Evolutionary conservation across 2,329 filamentous ascomycete genomes (phyloP).

Genomic region (Monilinia polystroma): DNA sequence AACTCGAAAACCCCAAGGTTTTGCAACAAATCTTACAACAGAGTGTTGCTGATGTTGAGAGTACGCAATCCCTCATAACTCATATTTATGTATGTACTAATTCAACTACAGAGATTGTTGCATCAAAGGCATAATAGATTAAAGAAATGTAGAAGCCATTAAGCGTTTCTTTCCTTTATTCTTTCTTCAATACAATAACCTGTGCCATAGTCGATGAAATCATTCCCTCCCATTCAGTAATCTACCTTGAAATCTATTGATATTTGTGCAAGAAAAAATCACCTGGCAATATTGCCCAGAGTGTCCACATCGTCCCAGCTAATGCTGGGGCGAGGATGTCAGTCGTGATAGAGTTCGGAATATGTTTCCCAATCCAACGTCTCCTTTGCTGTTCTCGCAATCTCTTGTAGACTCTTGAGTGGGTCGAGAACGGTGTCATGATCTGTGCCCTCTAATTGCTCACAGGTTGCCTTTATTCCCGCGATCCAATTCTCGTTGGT

Average conservation of each 20-base stretch:
- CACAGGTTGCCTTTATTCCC: slow-evolving; percentile 41
- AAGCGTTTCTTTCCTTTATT: slow-evolving; percentile 50
- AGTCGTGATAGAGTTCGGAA: not conserved
- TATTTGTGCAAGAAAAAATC: not conserved
- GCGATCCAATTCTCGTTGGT: slow-evolving; percentile 34
- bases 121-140: slow-evolving; percentile 63
- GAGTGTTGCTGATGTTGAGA: slow-evolving; percentile 94
- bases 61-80: slow-evolving; percentile 53
- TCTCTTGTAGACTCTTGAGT: slow-evolving; percentile 23
- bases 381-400: slow-evolving; percentile 21
- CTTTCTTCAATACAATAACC: slow-evolving; percentile 50
- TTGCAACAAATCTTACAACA: slow-evolving; percentile 98
- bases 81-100: slow-evolving; percentile 40
- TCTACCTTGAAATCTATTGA: slow-evolving; percentile 3
- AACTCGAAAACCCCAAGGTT: slow-evolving; percentile 95
- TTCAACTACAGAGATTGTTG: slow-evolving; percentile 54
- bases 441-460: slow-evolving; percentile 40
- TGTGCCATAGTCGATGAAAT: slow-evolving; percentile 56
- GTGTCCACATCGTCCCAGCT: not conserved
- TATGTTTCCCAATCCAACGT: not conserved
- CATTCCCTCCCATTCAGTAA: slow-evolving; percentile 24
- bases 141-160: slow-evolving; percentile 32
- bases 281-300: not conserved
- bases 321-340: not conserved
- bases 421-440: slow-evolving; percentile 42